Base-by-base conservation (phyloP, 176 grass and related monocot genomes). In the Hordeum marinum region DNA sequence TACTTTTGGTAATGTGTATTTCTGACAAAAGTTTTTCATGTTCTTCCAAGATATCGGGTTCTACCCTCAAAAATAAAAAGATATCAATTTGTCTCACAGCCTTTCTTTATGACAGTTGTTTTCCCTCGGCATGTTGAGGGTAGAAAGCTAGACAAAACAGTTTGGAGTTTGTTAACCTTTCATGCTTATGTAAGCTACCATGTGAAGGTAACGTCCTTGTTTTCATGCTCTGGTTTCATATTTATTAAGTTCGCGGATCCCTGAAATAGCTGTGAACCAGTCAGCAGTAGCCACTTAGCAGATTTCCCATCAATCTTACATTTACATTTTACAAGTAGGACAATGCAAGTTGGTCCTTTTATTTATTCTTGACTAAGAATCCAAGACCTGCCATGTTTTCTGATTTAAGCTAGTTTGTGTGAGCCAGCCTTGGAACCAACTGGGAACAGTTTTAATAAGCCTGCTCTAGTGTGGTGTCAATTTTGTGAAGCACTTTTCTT, bases 141-240 rank as follows among this genome's bases (percentile, higher is more conserved):
- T 79, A 94, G 92, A 86, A 99, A 78, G 76, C 69, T 99, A 52
- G 94, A 99, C 68, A 99, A 86, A 82, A 96, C 96, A 85, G 96
- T 99, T 88, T 99, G 96, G 96, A 99, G 88, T 85, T 85, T 99
- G 77, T 78, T 99, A 79, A 99, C 96, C n/a, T 99, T 99, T 88
- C 96, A 94, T 99, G 96, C 96, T 68, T 99, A 99, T 83, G 96
- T 99, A 82, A 99, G 96, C 91, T 99, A 99, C 75, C 96, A 99
- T 85, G 96, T 99, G 61, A 99, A 99, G 94, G 96, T 96, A 77
- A 62, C 23, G 25, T 45, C 59, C 64, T 91, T 78, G 36, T 74
- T 65, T 50, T 76, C 81, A 14, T 79, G 8, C 20, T 32, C 52
- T 92, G 46, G 20, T 82, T 48, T 69, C 32, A 42, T 69, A 69